These are phyloP conservation scores for Peronospora farinosa DNA, from an alignment of 352 stramenopile genomes.

Conservation along the genomic window DNA sequence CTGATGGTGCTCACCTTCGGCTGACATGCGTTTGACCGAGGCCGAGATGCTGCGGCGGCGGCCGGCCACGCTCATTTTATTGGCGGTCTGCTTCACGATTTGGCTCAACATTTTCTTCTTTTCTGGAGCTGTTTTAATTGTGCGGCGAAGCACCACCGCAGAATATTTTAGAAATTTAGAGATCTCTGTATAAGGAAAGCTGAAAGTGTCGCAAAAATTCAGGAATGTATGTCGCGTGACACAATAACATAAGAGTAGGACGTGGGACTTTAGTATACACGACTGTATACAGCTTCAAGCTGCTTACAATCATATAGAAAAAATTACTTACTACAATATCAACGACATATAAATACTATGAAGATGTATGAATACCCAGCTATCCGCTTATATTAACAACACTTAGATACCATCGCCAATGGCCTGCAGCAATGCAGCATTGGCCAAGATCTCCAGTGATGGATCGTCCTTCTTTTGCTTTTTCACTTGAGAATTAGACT, in stretches of 20 bases:
- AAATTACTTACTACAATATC: conserved; percentile 19
- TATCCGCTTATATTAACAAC: background rate
- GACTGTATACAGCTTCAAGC: too few relatives aligned
- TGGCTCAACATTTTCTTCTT: conserved; percentile 46
- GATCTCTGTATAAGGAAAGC: conserved; percentile 1
- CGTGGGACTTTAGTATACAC: conserved; percentile 5
- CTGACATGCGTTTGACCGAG: conserved; percentile 68
- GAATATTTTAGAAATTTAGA: conserved; percentile 18
- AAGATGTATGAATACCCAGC: too few relatives aligned
- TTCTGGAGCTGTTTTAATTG: conserved; percentile 15
- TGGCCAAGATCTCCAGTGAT: conserved; percentile 61
- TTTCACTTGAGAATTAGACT: conserved; percentile 4
- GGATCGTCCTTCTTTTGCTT: conserved; percentile 31
- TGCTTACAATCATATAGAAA: background rate
- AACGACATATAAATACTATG: conserved; percentile 12
- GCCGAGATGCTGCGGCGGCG: conserved; percentile 66
- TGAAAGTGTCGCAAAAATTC: background rate
- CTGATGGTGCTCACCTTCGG: conserved; percentile 77
- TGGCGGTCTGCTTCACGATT: conserved; percentile 61
- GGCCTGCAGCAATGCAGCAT: conserved; percentile 63
- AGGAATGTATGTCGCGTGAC: conserved; percentile 22
- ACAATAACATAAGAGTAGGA: conserved; percentile 18
- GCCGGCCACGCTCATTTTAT: conserved; percentile 52
- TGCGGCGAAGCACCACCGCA: conserved; percentile 24
- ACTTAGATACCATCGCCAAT: conserved; percentile 38